A percentile compares a stretch with the other conserved stretches of the same genome.
Conservation (phyloP, 495 filamentous ascomycete genomes). For the Talaromyces trachyspermus region DNA sequence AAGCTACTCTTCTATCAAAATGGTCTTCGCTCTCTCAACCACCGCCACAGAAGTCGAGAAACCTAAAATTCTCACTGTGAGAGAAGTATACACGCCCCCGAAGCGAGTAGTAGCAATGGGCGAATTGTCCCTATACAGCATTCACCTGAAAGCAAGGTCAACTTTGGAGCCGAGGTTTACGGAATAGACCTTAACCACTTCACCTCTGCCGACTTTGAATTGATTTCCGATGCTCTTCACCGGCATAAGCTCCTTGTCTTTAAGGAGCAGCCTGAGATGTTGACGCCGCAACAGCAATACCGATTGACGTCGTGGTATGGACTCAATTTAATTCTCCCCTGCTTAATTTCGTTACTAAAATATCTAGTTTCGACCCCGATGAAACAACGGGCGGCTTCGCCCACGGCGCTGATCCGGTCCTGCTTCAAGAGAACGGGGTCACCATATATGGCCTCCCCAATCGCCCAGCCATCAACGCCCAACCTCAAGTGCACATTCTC, state of each 20-base stretch:
- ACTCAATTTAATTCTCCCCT: neutral
- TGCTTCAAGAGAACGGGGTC: slow-evolving; percentile 14
- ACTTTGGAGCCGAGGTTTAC: slow-evolving; percentile 22
- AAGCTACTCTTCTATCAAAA: neutral
- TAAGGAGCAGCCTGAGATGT: slow-evolving; percentile 25
- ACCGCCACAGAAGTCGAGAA: neutral
- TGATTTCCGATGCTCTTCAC: slow-evolving; percentile 21
- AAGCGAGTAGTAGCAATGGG: slow-evolving; percentile 1
- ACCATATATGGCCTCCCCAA: slow-evolving; percentile 20
- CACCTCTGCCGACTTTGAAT: slow-evolving; percentile 20
- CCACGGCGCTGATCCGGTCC: slow-evolving; percentile 18
- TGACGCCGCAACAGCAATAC: slow-evolving; percentile 24
- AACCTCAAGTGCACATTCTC: slow-evolving; percentile 22
- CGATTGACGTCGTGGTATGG: slow-evolving; percentile 15
- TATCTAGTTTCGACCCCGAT: slow-evolving; percentile 13
- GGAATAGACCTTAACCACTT: slow-evolving; percentile 24
- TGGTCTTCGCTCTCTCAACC: slow-evolving; percentile 5
- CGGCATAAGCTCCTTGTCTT: slow-evolving; percentile 24
- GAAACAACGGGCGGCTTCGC: slow-evolving; percentile 21
- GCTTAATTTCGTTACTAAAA: neutral
- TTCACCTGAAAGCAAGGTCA: slow-evolving; percentile 9
- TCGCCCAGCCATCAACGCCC: slow-evolving; percentile 15
- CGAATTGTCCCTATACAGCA: slow-evolving; percentile 5
- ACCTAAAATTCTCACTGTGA: neutral
- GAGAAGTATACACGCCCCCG: slow-evolving; percentile 1